Evolutionary conservation across 1,284 basidiomycete species (phyloP), one percentile per base, ranked within the genome.

Genomic region (Malassezia pachydermatis): DNA sequence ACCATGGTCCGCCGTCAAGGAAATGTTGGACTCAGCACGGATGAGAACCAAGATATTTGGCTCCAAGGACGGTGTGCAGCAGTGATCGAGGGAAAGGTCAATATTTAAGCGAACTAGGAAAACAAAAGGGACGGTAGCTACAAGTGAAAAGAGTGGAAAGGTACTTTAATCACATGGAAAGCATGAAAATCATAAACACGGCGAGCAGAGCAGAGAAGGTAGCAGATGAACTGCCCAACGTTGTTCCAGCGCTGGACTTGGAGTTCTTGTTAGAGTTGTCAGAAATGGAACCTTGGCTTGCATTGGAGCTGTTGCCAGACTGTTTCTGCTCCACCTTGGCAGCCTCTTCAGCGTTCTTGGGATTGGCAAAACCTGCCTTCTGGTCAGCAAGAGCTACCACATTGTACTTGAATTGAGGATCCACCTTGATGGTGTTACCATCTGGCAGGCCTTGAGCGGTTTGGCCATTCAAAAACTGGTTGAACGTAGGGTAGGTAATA

Each of bases 401-500:
- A 8, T 32, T 41, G 8, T 19, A 14, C 13, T 29, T 20, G 10
- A 41, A 25, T 4, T 41, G 19, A 14, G 40, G 13, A n/a, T 42
- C 40, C 32, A 60, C 46, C 47, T 63, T 65, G 45, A 67, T 64
- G 29, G 30, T 34, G 11, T 30, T 37, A 2, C 55, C 48, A 14
- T 43, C 22, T 2, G 67, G 65, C 5, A 67, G 30, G 14, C 60
- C 62, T 6, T 57, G 55, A 9, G 9, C 33, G 40, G 37, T 63
- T 17, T 17, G 33, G 23, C 63, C 63, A 4, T 46, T 45, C 1
- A 53, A 32, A 42, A 64, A 65, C 34, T 60, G 45, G 22, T 41
- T 59, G 51, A 60, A 65, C 56, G 54, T 55, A 8, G 66, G 64
- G 59, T 67, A 75, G 37, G 65, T 72, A 43, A 70, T 62, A 10